A percentile compares a stretch with the other conserved stretches of the same genome.
Evolutionary conservation across 306 rosid species (phyloP).

Genomic region (Amphicarpaea edgeworthii): DNA sequence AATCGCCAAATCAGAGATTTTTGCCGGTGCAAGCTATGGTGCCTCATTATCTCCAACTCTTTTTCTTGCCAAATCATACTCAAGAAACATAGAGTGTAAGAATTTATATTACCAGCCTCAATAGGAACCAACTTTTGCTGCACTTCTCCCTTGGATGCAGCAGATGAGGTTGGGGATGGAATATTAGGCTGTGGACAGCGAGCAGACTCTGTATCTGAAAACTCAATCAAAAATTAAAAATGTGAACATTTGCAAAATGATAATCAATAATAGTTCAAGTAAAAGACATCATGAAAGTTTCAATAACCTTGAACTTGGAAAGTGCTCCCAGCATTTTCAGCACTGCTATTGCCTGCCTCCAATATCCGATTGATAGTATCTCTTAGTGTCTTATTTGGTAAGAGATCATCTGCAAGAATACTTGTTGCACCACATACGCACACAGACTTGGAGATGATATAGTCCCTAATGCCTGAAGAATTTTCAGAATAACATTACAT

Average conservation of each 20-base stretch:
- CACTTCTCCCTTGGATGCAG: slow-evolving; percentile 96
- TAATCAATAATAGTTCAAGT: slow-evolving; percentile 13
- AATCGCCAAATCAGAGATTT: slow-evolving; percentile 14
- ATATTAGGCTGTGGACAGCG: slow-evolving; percentile 79
- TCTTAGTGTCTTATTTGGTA: slow-evolving; percentile 94
- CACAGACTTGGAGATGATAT: slow-evolving; percentile 74
- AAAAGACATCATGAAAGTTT: slow-evolving; percentile 25
- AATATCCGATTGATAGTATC: slow-evolving; percentile 90
- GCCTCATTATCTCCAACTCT: neutral
- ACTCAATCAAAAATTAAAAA: slow-evolving; percentile 19
- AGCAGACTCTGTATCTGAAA: slow-evolving; percentile 96
- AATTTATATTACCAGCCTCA: slow-evolving; percentile 80
- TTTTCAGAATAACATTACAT: slow-evolving; percentile 22
- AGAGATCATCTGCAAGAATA: slow-evolving; percentile 94
- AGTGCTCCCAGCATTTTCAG: slow-evolving; percentile 93
- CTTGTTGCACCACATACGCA: slow-evolving; percentile 89
- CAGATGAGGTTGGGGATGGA: slow-evolving; percentile 96
- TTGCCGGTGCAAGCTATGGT: neutral
- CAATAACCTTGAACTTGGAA: slow-evolving; percentile 89
- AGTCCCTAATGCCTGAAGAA: slow-evolving; percentile 83
- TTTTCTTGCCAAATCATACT: slow-evolving; percentile 12
- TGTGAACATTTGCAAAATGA: neutral
- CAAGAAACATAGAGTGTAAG: neutral
- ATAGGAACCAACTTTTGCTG: slow-evolving; percentile 86
- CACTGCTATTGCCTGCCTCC: slow-evolving; percentile 96